Evolutionary conservation across 108 stramenopile species (phyloP).

Genomic region (Fragilaria radians): DNA sequence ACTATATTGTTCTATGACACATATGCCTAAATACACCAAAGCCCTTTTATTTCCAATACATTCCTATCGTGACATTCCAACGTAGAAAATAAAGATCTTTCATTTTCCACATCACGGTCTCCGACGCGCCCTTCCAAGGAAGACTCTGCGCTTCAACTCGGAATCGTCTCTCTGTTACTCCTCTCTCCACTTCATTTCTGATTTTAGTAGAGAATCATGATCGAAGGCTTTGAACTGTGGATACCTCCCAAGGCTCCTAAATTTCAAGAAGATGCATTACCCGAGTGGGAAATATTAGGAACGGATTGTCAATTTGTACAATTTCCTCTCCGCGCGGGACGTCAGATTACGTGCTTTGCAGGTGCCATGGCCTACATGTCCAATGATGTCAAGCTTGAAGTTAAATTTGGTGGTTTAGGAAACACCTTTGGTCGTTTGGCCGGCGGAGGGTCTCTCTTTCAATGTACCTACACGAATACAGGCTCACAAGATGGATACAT

Average conservation of each 20-base stretch:
- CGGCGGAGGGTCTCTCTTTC: slow-evolving; percentile 44
- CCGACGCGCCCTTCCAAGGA: too few relatives aligned
- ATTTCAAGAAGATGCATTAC: slow-evolving; percentile 38
- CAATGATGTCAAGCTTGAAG: slow-evolving; percentile 31
- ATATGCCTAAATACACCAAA: too few relatives aligned
- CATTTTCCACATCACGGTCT: too few relatives aligned
- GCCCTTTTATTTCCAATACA: too few relatives aligned
- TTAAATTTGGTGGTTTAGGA: slow-evolving; percentile 24
- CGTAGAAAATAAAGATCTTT: too few relatives aligned
- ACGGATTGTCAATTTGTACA: slow-evolving; percentile 47
- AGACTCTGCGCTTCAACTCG: too few relatives aligned
- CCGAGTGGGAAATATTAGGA: slow-evolving; percentile 40
- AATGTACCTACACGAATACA: slow-evolving; percentile 41
- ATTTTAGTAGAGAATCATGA: too few relatives aligned
- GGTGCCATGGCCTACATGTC: slow-evolving; percentile 64
- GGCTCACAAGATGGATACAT: slow-evolving; percentile 31
- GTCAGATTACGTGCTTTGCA: slow-evolving; percentile 35
- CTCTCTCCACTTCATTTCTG: too few relatives aligned
- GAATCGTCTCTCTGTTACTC: too few relatives aligned
- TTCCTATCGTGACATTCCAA: too few relatives aligned
- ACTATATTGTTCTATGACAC: too few relatives aligned
- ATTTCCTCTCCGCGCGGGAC: slow-evolving; percentile 37
- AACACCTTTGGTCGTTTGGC: slow-evolving; percentile 41
- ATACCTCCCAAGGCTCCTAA: slow-evolving; percentile 23
- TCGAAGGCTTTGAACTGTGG: slow-evolving; percentile 46